These are phyloP conservation scores for Polytrichum commune DNA, from an alignment of 225 moss, liverwort and hornwort genomes.

Conservation along the genomic window DNA sequence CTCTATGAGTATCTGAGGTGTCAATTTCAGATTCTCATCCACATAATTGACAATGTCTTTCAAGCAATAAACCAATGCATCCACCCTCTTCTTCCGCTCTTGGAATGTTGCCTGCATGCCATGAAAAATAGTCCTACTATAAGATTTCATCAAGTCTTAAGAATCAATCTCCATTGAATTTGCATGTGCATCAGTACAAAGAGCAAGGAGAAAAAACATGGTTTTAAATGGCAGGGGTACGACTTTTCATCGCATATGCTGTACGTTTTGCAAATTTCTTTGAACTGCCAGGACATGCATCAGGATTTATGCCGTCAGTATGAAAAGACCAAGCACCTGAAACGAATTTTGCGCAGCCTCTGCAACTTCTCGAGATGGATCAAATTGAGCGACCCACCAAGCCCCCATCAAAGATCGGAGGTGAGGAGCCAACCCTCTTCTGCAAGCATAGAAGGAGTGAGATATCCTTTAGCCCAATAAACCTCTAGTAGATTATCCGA, in stretches of 20 bases:
- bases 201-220: too few relatives aligned
- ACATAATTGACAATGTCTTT: slow-evolving; percentile 73
- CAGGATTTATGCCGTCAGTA: too few relatives aligned
- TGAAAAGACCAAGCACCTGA: slow-evolving; percentile 43
- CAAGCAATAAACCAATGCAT: slow-evolving; percentile 70
- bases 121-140: too few relatives aligned
- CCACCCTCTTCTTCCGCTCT: slow-evolving; percentile 81
- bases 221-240: too few relatives aligned
- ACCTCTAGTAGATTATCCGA: too few relatives aligned
- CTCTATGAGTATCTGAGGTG: slow-evolving; percentile 68
- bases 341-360: slow-evolving; percentile 95
- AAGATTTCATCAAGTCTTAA: not conserved
- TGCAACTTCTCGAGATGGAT: slow-evolving; percentile 93
- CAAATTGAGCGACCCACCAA: slow-evolving; percentile 99
- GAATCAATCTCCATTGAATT: not conserved
- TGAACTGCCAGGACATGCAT: too few relatives aligned
- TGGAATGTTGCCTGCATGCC: slow-evolving; percentile 80
- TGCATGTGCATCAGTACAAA: not conserved
- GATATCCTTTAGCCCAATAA: not conserved
- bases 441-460: slow-evolving; percentile 18
- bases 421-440: slow-evolving; percentile 82
- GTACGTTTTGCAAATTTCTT: too few relatives aligned
- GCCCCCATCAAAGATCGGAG: slow-evolving; percentile 92
- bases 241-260: too few relatives aligned
- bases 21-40: slow-evolving; percentile 77